Conservation (phyloP, 2,329 filamentous ascomycete genomes). For the Pseudogymnoascus sp. region DNA sequence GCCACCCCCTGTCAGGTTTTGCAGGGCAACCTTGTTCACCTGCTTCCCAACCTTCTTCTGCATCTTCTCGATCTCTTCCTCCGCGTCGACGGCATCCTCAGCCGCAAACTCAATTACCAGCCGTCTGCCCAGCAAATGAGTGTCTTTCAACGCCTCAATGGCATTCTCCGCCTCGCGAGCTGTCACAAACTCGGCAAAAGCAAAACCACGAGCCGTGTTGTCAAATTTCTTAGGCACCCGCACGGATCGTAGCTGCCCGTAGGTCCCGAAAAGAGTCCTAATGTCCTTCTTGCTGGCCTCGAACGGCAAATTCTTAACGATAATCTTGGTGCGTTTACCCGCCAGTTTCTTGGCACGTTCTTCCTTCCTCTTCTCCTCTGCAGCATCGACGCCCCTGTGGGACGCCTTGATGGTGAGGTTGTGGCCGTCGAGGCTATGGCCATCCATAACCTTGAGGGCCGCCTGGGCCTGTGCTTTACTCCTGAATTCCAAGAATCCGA, state of each 20-base stretch:
- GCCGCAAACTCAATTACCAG: constrained; percentile 89
- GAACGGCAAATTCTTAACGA: constrained; percentile 98
- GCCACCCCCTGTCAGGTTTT: constrained; percentile 75
- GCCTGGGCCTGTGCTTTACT: constrained; percentile 70
- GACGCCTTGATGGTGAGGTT: constrained; percentile 78
- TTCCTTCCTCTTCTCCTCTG: constrained; percentile 74
- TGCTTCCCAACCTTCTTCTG: constrained; percentile 90
- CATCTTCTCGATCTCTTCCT: constrained; percentile 95
- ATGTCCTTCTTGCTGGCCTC: constrained; percentile 92
- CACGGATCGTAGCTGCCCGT: constrained; percentile 86
- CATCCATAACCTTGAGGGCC: constrained; percentile 80
- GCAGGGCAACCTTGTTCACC: constrained; percentile 81
- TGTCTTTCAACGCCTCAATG: constrained; percentile 82
- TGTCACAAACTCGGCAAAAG: constrained; percentile 92
- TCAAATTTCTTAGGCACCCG: constrained; percentile 95
- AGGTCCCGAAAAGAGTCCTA: constrained; percentile 73
- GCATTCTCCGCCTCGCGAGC: constrained; percentile 84
- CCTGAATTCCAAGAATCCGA: constrained; percentile 87
- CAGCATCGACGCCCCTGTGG: constrained; percentile 79
- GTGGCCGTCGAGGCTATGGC: constrained; percentile 78
- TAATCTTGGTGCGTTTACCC: constrained; percentile 76
- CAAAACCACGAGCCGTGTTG: constrained; percentile 80
- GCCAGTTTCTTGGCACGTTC: constrained; percentile 76
- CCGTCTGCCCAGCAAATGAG: constrained; percentile 82
- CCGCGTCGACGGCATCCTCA: constrained; percentile 80